Base-by-base conservation (phyloP, 495 filamentous ascomycete genomes). In the Haplographium delicatum region DNA sequence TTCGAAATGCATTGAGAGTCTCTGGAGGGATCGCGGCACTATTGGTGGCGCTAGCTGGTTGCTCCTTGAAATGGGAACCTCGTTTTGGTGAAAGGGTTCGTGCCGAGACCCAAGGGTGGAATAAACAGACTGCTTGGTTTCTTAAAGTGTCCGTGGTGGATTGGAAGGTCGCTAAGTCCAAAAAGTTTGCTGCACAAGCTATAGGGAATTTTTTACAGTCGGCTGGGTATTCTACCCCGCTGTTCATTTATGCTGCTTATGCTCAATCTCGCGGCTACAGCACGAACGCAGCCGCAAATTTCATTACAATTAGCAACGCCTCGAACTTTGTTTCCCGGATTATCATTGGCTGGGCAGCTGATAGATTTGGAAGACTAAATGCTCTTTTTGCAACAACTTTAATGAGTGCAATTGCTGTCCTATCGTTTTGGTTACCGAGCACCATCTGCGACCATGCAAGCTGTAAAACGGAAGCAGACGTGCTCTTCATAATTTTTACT, bases 231-330 rank as follows among this genome's bases (percentile, higher is more conserved):
- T 62, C 65, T 40, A 58, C 72, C 15, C 73, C 71, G 8, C 57
- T 75, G 22, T 63, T 71, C 6, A 75, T 76, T 54, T 62, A 75
- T 30, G 62, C 72, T 0, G 69, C 67, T 10, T 76, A 72, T 53
- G 55, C 63, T 3, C 66, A 67, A 0, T 62, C 56, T 0, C 51
- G 74, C 5, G 73, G 73, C 0, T 66, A 66, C 18, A 62, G 62
- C 1, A 63, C 71, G 1, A 42, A 63, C 1, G 61, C 62, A 31
- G 73, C 69, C 0, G 72, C 73, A 13, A 62, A 60, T 16, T 68
- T 80, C 11, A 66, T 83, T 10, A 78, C 78, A 0, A 63, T 72
- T 1, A 73, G 67, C 57, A 83, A 76, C 54, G 78, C 70, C 10
- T 69, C 78, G 30, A 81, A 81, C 42, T 75, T 76, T 6, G 64